Percentiles rank a stretch among this genome's conserved stretches.
Evolutionary conservation across 768 basidiomycete genomes (phyloP).

Genomic region (Lentinula raphanica): DNA sequence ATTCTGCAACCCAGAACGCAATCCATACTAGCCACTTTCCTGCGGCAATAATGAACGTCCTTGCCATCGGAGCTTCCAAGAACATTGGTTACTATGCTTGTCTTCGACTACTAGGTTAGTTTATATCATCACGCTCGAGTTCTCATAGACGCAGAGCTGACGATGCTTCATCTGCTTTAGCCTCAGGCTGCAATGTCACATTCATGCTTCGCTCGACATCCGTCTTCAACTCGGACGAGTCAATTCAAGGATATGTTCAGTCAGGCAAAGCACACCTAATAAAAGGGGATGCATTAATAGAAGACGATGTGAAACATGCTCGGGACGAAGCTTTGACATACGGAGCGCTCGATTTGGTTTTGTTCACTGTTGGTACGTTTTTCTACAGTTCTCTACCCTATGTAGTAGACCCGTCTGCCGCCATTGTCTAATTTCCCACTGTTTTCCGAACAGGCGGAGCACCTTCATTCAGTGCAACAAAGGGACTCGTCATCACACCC

Average conservation of each 20-base stretch:
- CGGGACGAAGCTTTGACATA: conserved; percentile 41
- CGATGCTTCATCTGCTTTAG: conserved; percentile 25
- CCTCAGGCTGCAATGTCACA: conserved; percentile 53
- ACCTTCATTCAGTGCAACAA: conserved; percentile 38
- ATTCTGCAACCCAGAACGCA: too few species aligned
- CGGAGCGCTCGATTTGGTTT: conserved; percentile 44
- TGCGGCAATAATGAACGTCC: conserved; percentile 34
- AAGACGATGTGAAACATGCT: conserved; percentile 44
- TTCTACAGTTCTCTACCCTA: neutral
- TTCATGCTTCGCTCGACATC: conserved; percentile 52
- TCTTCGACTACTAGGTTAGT: conserved; percentile 42
- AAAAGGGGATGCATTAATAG: conserved; percentile 55
- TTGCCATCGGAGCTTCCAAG: conserved; percentile 48
- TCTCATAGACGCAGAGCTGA: neutral
- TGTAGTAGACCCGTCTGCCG: too few species aligned
- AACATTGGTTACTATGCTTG: conserved; percentile 52
- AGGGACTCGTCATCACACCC: conserved; percentile 46
- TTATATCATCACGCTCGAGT: neutral
- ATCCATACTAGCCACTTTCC: too few species aligned
- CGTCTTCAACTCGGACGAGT: conserved; percentile 49
- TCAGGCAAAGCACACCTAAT: conserved; percentile 49
- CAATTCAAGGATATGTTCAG: conserved; percentile 45
- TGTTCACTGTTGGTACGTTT: conserved; percentile 59
- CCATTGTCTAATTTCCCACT: too few species aligned
- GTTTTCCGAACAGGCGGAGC: conserved; percentile 32